A percentile compares a stretch with the other conserved stretches of the same genome.
Evolutionary conservation across 352 stramenopile species (phyloP).

Genomic region (Globisporangium uncinulatum): DNA sequence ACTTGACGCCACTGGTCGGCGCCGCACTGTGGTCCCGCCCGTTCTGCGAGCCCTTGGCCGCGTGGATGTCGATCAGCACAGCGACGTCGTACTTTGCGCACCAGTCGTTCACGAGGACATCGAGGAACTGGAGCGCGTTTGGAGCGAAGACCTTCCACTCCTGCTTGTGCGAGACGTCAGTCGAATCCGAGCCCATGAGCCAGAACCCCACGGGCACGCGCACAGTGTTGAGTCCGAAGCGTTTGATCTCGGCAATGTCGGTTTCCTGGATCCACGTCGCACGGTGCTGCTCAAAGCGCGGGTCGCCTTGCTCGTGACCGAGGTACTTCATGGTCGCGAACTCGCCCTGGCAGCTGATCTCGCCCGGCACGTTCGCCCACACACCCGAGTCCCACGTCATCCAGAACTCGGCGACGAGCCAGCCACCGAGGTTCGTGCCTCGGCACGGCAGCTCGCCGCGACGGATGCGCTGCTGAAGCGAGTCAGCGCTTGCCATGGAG

Average conservation of each 20-base stretch:
- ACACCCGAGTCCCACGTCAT: conserved; percentile 79
- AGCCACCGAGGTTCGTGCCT: conserved; percentile 82
- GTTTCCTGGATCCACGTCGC: conserved; percentile 69
- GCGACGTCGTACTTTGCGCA: conserved; percentile 51
- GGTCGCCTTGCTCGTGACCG: conserved; percentile 37
- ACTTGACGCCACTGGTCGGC: conserved; percentile 25
- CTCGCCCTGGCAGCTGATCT: conserved; percentile 37
- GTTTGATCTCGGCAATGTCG: conserved; percentile 65
- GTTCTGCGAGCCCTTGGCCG: conserved; percentile 72
- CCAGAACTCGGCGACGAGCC: conserved; percentile 80
- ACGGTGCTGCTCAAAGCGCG: conserved; percentile 71
- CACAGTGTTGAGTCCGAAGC: conserved; percentile 64
- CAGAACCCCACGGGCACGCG: conserved; percentile 78
- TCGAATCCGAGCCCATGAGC: conserved; percentile 49
- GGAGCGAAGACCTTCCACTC: conserved; percentile 39
- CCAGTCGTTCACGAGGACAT: conserved; percentile 77
- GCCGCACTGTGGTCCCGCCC: conserved; percentile 69
- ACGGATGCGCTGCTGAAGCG: conserved; percentile 22
- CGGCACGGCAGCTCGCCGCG: conserved; percentile 34
- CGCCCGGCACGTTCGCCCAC: conserved; percentile 72
- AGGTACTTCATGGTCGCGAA: conserved; percentile 46
- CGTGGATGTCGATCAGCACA: conserved; percentile 80
- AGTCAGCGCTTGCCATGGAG: conserved; percentile 15
- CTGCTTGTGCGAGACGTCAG: conserved; percentile 42
- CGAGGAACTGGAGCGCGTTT: conserved; percentile 52